A percentile compares a stretch with the other conserved stretches of the same genome.
Evolutionary conservation across 2,329 filamentous ascomycete genomes (phyloP).

Genomic region (Chaetoscypha palmicola): DNA sequence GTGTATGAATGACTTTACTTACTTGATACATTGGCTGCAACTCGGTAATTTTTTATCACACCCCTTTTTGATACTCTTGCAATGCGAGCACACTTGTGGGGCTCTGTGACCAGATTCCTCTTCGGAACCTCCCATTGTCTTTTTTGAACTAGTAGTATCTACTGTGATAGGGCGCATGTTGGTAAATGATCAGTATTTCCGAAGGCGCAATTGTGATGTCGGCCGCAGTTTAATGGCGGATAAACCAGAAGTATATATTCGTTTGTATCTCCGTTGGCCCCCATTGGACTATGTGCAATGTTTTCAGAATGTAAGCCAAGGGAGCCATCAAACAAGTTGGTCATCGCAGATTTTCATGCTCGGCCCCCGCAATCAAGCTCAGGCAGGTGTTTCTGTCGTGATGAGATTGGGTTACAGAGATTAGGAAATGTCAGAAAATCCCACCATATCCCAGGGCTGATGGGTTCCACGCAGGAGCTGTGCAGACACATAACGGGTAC

Average conservation of each 20-base stretch:
- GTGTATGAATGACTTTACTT: too few relatives aligned
- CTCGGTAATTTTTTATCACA: constrained; percentile 22
- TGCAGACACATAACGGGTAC: neutral
- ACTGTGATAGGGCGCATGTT: constrained; percentile 4
- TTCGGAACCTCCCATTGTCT: constrained; percentile 1
- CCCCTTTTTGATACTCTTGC: constrained; percentile 23
- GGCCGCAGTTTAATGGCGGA: too few relatives aligned
- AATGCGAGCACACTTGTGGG: constrained; percentile 20
- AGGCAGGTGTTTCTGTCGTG: neutral
- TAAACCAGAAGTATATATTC: neutral
- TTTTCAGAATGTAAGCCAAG: too few relatives aligned
- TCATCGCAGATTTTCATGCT: constrained; percentile 1
- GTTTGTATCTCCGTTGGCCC: neutral
- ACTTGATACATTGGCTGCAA: constrained; percentile 21
- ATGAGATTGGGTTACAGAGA: constrained; percentile 1
- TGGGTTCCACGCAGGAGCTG: neutral
- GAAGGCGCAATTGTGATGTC: neutral
- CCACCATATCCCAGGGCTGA: constrained; percentile 3
- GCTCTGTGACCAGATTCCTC: constrained; percentile 8
- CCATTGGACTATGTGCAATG: neutral
- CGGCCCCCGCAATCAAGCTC: neutral
- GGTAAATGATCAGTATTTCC: neutral
- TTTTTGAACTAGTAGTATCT: neutral
- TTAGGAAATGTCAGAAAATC: neutral
- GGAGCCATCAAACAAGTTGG: neutral